A percentile compares a stretch with the other conserved stretches of the same genome.
These are phyloP conservation scores for Ceratocystis harringtonii DNA, from an alignment of 2,329 filamentous ascomycete genomes.

Conservation along the genomic window DNA sequence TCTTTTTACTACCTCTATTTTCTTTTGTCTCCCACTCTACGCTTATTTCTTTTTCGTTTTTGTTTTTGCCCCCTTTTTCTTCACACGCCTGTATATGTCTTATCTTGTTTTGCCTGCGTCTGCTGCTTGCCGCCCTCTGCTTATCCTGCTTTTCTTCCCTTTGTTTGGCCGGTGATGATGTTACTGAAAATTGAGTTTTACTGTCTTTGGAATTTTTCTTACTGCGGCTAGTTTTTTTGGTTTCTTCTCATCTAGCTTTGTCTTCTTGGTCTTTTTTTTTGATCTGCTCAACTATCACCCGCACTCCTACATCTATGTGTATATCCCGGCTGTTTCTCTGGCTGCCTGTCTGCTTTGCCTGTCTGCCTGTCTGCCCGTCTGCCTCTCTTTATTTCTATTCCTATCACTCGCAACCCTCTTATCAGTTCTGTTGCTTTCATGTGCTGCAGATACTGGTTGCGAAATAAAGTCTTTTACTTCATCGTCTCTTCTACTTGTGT, in stretches of 20 bases:
- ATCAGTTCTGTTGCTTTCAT: neutral
- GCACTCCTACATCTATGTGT: neutral
- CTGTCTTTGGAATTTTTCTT: neutral
- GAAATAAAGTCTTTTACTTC: neutral
- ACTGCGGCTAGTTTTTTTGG: neutral
- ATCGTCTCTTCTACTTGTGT: neutral
- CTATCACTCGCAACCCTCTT: neutral
- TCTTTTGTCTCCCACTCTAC: neutral
- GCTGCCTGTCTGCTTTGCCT: no score
- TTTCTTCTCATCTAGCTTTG: neutral
- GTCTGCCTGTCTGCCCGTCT: neutral
- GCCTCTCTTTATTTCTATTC: neutral
- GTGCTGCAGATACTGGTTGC: neutral
- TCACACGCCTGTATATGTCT: neutral
- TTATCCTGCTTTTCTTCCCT: neutral
- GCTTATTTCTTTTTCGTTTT: neutral
- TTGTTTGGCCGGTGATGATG: neutral
- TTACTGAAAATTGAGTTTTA: neutral
- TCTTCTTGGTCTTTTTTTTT: slow-evolving; percentile 1
- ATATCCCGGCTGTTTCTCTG: neutral
- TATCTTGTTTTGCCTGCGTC: neutral
- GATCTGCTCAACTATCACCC: no score
- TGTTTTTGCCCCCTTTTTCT: slow-evolving; percentile 4
- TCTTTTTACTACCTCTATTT: neutral
- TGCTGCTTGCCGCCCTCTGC: slow-evolving; percentile 1